phyloP scores from a whole-genome alignment of 176 grass and related monocot genomes.

The Pontederia paniculata region DNA sequence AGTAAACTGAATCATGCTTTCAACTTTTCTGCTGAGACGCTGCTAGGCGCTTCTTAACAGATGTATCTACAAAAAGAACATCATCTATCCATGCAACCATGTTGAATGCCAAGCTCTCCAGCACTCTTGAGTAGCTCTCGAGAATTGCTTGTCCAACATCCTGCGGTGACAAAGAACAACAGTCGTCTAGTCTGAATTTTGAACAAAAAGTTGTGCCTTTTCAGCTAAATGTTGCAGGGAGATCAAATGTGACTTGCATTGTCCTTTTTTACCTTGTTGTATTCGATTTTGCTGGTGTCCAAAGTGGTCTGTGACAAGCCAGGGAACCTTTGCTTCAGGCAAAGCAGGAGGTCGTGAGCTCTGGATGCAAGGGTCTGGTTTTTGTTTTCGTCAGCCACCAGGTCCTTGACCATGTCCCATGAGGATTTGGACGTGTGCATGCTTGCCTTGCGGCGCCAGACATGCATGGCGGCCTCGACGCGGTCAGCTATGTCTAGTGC shows the following conservation, averaged over 20 bases:
- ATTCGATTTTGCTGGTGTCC: constrained; percentile 72
- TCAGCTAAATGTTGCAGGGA: not conserved
- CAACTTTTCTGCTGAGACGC: constrained; percentile 20
- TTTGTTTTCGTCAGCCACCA: constrained; percentile 64
- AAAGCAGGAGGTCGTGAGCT: constrained; percentile 51
- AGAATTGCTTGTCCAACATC: constrained; percentile 85
- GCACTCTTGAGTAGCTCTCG: constrained; percentile 90
- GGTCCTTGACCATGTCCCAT: constrained; percentile 62
- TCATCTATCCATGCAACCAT: constrained; percentile 79
- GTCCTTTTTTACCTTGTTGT: constrained; percentile 53
- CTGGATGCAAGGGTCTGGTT: constrained; percentile 59
- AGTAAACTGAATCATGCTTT: constrained; percentile 29
- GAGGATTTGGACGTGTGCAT: constrained; percentile 33
- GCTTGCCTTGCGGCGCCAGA: constrained; percentile 58
- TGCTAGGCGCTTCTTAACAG: constrained; percentile 31
- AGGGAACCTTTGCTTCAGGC: constrained; percentile 59
- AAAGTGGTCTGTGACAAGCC: constrained; percentile 61
- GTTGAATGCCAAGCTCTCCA: constrained; percentile 86
- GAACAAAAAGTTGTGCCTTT: not conserved
- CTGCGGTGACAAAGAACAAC: constrained; percentile 20
- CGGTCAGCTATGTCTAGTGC: constrained; percentile 48
- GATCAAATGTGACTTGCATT: not conserved
- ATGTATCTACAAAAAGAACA: constrained; percentile 59
- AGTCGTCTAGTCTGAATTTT: not conserved
- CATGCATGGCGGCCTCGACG: constrained; percentile 77